Percentiles rank a stretch among this genome's conserved stretches.
Evolutionary conservation across 768 basidiomycete species (phyloP).

Genomic region (Dentipellis sp.): DNA sequence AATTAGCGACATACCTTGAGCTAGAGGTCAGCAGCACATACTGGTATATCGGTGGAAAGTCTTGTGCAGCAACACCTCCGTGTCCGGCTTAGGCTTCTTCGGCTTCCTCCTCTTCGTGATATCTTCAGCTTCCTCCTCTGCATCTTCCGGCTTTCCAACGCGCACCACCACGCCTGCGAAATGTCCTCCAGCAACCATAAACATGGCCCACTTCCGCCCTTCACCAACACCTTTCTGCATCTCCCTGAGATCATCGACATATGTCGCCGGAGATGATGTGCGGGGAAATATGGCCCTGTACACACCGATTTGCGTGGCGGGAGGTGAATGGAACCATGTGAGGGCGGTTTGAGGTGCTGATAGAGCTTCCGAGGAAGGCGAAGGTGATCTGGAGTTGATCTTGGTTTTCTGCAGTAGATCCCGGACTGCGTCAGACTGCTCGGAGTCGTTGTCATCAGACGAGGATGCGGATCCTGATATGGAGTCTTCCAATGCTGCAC

Average conservation of each 20-base stretch:
- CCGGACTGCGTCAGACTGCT: constrained; percentile 59
- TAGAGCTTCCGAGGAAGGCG: constrained; percentile 32
- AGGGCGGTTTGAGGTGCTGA: constrained; percentile 54
- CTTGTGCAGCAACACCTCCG: constrained; percentile 80
- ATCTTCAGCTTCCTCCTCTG: constrained; percentile 28
- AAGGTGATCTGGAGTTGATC: constrained; percentile 33
- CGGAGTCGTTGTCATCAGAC: constrained; percentile 40
- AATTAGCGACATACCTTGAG: neutral
- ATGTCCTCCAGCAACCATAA: constrained; percentile 97
- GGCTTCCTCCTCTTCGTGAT: constrained; percentile 27
- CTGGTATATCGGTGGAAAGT: constrained; percentile 99
- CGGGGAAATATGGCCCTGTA: constrained; percentile 70
- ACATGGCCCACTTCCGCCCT: constrained; percentile 83
- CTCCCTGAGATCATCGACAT: constrained; percentile 52
- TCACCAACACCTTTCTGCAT: constrained; percentile 46
- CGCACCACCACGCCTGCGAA: constrained; percentile 89
- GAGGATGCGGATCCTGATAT: constrained; percentile 88
- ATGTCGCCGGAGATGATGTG: constrained; percentile 28
- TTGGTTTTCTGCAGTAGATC: constrained; percentile 58
- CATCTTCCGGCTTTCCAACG: constrained; percentile 42
- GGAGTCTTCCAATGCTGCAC: constrained; percentile 69
- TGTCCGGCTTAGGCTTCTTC: constrained; percentile 64
- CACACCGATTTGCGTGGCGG: constrained; percentile 82
- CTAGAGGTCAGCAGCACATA: constrained; percentile 30
- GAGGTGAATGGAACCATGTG: constrained; percentile 85